Evolutionary conservation across 768 basidiomycete genomes (phyloP).

Genomic region (Naganishia randhawae): DNA sequence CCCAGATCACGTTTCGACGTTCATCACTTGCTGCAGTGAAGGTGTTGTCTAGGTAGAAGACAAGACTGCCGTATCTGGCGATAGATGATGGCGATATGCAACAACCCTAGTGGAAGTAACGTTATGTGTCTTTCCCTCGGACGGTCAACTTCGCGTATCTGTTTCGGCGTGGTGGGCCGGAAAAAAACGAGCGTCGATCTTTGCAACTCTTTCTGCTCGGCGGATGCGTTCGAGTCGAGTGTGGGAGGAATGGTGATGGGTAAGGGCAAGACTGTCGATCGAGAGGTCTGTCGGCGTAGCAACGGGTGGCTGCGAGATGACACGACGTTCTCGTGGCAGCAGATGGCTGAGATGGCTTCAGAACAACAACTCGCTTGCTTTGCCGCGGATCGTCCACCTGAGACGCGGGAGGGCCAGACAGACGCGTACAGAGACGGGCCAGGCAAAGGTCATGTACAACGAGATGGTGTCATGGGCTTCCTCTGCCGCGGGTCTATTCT

Average conservation of each 20-base stretch:
- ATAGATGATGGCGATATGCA: neutral
- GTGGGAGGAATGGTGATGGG: neutral
- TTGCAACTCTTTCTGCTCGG: neutral
- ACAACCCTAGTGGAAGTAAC: neutral
- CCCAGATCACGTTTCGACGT: neutral
- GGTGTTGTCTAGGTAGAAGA: neutral
- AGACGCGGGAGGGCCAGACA: neutral
- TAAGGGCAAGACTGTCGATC: neutral
- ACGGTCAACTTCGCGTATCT: neutral
- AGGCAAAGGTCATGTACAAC: neutral
- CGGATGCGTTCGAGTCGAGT: neutral
- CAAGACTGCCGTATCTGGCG: neutral
- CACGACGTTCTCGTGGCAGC: slow-evolving; percentile 18
- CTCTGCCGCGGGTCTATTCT: neutral
- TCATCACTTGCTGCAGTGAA: neutral
- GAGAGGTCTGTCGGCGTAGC: neutral
- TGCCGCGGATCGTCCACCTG: neutral
- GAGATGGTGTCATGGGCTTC: too few relatives aligned
- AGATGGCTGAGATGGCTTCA: neutral
- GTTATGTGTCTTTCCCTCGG: neutral
- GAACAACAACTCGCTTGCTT: neutral
- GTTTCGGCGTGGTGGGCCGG: slow-evolving; percentile 14
- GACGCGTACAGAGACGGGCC: neutral
- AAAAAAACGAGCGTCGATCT: slow-evolving; percentile 21
- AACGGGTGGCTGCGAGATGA: slow-evolving; percentile 5